Evolutionary conservation across 345 rosid species (phyloP), one percentile per base, ranked within the genome.

Genomic region (Balakata baccata): DNA sequence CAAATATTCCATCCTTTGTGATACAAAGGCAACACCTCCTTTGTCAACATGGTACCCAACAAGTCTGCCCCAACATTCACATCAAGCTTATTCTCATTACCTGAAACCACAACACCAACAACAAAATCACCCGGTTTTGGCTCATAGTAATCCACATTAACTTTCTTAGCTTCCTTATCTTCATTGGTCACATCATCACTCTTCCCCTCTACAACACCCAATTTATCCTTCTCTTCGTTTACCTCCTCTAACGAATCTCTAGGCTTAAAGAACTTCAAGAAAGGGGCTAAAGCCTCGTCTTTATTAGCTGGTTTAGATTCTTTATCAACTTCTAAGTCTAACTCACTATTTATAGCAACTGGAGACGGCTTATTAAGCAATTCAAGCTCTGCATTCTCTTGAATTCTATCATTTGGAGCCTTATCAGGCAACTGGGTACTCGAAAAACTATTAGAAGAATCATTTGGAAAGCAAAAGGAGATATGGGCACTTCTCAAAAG

Each of bases 51-150:
- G n/a, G 97, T 90, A 5, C 97, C 97, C 80, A 94, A 82, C 80
- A 90, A 80, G 74, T 92, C 95, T 20, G 98, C 96, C 25, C 94
- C 97, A 7, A 94, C 83, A 78, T 82, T 90, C 74, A 92, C 95
- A 82, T 94, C 95, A 11, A 94, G 91, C 85, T 87, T 90, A 72
- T 88, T 90, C 90, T 90, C 98, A 69, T 92, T 92, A 47, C 98
- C 98, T 0, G 98, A 90, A 83, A 94, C 97, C 81, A 94, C 97
- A 10, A 92, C 95, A n/a, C 98, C 98, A 34, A 92, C 86, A 75
- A 92, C 97, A 53, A 90, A 84, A 52, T 94, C 97, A 49, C 97
- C 93, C 1, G 89, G 86, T 73, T 88, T 86, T 8, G 97, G 98
- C 51, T 87, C 91, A 80, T 88, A 94, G 70, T 90, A 94, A 76